These are phyloP conservation scores for Tremellales sp. DNA, from an alignment of 1,284 basidiomycete species.

Conservation along the genomic window DNA sequence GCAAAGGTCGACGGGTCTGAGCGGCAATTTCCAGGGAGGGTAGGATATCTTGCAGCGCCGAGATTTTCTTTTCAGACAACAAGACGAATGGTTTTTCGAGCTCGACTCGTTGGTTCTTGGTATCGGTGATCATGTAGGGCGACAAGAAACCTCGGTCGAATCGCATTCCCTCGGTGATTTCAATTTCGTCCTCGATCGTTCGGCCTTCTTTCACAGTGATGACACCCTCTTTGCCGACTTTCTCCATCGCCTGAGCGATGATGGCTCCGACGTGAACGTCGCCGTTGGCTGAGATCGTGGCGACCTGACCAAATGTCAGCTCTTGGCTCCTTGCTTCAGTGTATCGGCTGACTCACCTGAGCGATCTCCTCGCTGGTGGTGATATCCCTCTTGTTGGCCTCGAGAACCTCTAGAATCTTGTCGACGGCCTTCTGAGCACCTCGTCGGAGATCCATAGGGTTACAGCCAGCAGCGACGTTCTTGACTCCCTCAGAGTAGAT, in stretches of 20 bases:
- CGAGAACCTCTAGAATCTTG: constrained; percentile 86
- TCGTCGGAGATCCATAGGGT: constrained; percentile 97
- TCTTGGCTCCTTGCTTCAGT: neutral
- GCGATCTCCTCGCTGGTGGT: constrained; percentile 98
- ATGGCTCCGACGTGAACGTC: constrained; percentile 90
- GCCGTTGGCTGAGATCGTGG: constrained; percentile 97
- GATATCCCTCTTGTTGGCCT: constrained; percentile 85
- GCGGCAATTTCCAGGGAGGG: constrained; percentile 90
- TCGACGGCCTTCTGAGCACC: constrained; percentile 96
- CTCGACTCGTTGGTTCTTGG: constrained; percentile 94
- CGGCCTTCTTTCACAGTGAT: constrained; percentile 99
- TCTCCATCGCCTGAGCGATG: constrained; percentile 99
- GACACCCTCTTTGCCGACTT: constrained; percentile 98
- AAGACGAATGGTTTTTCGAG: constrained; percentile 95
- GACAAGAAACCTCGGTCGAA: constrained; percentile 99
- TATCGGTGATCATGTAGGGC: constrained; percentile 98
- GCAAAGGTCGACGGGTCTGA: constrained; percentile 81
- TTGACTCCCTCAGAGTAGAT: constrained; percentile 99
- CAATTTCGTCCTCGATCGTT: constrained; percentile 97
- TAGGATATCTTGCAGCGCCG: constrained; percentile 88
- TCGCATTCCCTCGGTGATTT: constrained; percentile 99
- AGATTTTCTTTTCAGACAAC: constrained; percentile 98
- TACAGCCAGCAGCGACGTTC: constrained; percentile 96
- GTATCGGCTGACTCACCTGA: constrained; percentile 53
- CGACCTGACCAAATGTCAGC: constrained; percentile 56